Evolutionary conservation across 73 alveolate species (phyloP), one percentile per base, ranked within the genome.

Genomic region (Tetrahymena malaccensis): DNA sequence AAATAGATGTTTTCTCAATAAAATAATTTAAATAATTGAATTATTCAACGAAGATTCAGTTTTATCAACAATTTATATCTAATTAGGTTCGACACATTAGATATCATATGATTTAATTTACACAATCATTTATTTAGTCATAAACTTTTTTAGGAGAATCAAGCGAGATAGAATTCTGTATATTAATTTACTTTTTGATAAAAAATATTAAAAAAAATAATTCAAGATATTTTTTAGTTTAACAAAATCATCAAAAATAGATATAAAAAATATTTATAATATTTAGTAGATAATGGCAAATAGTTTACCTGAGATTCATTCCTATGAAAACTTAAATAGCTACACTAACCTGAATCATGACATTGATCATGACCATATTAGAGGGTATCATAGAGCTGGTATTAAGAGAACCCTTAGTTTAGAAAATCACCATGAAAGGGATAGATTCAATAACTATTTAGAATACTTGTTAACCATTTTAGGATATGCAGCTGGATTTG

Each of bases 401-500:
- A 34, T 94, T 9, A 57, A 17, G 50, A 89, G 57, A 85, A 93
- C 94, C 21, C 43, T 94, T 34, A 94, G 85, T 35, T 70, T 70
- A 70, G 95, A 85, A 34, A 85, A 95, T 89, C 84, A 85, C 35
- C 38, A 55, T 33, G 97, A 93, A 34, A 95, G 97, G 55, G 94
- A 55, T 58, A 95, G 94, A 95, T 95, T 95, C 21, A 43, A 94
- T 35, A 85, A 43, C 83, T 95, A 94, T 21, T 89, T 89, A 43
- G 94, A 94, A 40, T 95, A 85, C 35, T 55, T 95, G 94, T 35
- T 95, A 37, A 89, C 98, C 10, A 94, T 95, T 93, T 50, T 97
- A 43, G 98, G 98, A 1, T 97, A 50, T 93, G 96, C 97, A 58
- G 98, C 97, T 22, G 98, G 98, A 7, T 97, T 96, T 37, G 98